Percentiles rank a stretch among this genome's conserved stretches.
phyloP scores from a whole-genome alignment of 192 early-diverging fungal species.

The Diversispora epigaea region DNA sequence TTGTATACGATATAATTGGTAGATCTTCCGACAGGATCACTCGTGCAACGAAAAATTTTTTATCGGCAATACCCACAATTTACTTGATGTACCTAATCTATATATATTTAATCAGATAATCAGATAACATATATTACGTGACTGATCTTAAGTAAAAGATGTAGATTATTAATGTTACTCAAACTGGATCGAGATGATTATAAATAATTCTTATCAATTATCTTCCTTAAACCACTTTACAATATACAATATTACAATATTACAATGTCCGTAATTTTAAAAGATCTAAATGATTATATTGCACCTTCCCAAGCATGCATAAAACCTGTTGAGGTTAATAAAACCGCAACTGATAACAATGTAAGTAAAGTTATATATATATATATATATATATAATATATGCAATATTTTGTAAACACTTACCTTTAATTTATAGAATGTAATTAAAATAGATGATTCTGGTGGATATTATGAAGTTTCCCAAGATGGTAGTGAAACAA shows the following conservation, averaged over 20 bases:
- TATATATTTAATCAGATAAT: no score
- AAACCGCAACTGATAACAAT: slow-evolving; percentile 46
- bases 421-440: slow-evolving; percentile 44
- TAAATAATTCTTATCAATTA: no score
- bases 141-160: no score
- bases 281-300: slow-evolving; percentile 97
- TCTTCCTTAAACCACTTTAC: no score
- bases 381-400: not conserved
- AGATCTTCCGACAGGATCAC: no score
- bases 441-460: slow-evolving; percentile 72
- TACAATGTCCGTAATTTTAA: slow-evolving; percentile 65
- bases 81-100: no score
- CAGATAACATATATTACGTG: no score
- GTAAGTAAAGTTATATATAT: slow-evolving; percentile 35
- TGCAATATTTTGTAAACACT: slow-evolving; percentile 4
- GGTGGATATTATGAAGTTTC: slow-evolving; percentile 90
- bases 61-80: no score
- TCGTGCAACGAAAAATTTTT: no score
- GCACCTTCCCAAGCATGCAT: slow-evolving; percentile 97
- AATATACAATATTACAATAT: not conserved
- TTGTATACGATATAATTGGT: no score
- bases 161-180: no score
- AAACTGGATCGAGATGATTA: no score
- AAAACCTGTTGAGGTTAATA: slow-evolving; percentile 85
- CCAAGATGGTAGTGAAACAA: slow-evolving; percentile 77